These are phyloP conservation scores for Metschnikowia colocasiae DNA, from an alignment of 805 yeast genomes.

Conservation along the genomic window DNA sequence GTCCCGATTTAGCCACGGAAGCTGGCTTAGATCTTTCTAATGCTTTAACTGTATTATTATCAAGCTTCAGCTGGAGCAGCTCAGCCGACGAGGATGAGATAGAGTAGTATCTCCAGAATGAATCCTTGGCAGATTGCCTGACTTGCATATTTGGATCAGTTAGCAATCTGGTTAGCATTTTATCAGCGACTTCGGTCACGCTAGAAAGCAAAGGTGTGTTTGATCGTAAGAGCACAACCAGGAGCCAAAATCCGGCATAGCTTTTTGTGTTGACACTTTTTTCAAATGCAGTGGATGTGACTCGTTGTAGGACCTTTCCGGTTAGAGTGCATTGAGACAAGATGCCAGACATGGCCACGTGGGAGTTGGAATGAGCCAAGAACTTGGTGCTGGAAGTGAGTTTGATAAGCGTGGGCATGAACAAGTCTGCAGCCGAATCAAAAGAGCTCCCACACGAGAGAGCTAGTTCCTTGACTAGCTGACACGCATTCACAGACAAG, in stretches of 20 bases:
- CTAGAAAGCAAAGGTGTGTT: slow-evolving; percentile 22
- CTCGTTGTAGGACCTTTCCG: slow-evolving; percentile 46
- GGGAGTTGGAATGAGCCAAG: slow-evolving; percentile 57
- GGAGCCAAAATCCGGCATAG: slow-evolving; percentile 67
- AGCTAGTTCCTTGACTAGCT: slow-evolving; percentile 65
- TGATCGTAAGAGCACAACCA: slow-evolving; percentile 55
- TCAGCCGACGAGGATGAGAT: slow-evolving; percentile 54
- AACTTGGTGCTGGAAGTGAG: slow-evolving; percentile 59
- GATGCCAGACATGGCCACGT: slow-evolving; percentile 53
- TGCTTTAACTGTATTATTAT: slow-evolving; percentile 49
- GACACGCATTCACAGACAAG: slow-evolving; percentile 70
- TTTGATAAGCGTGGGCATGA: slow-evolving; percentile 47
- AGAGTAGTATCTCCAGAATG: slow-evolving; percentile 67
- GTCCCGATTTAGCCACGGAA: slow-evolving; percentile 17
- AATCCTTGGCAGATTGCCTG: slow-evolving; percentile 66
- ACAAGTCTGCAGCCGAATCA: slow-evolving; percentile 49
- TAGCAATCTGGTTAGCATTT: slow-evolving; percentile 56
- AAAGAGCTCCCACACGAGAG: slow-evolving; percentile 36
- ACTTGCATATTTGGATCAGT: slow-evolving; percentile 79
- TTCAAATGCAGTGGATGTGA: slow-evolving; percentile 55
- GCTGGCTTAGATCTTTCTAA: slow-evolving; percentile 57
- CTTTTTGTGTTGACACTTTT: slow-evolving; percentile 69
- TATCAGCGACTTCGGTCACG: slow-evolving; percentile 43
- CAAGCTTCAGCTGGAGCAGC: slow-evolving; percentile 36
- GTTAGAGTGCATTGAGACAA: slow-evolving; percentile 54